Evolutionary conservation across 2,329 filamentous ascomycete genomes (phyloP).

Genomic region (Diatrype stigma): DNA sequence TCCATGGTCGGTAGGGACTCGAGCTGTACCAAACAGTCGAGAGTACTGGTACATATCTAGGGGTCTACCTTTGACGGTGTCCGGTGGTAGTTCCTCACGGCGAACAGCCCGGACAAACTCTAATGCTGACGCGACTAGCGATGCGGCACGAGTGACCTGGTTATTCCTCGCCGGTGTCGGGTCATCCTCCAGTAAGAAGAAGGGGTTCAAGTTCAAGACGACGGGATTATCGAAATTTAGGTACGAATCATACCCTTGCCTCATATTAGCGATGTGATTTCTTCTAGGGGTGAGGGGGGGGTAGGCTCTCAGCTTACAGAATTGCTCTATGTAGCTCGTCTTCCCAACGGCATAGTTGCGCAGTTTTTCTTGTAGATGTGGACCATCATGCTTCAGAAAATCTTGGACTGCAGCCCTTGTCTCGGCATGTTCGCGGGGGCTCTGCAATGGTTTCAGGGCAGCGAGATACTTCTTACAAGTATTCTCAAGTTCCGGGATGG

Average conservation of each 20-base stretch:
- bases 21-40: conserved; percentile 86
- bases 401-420: conserved; percentile 76
- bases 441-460: conserved; percentile 77
- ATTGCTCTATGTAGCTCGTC: conserved; percentile 97
- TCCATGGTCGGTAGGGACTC: conserved; percentile 89
- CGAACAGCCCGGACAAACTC: conserved; percentile 91
- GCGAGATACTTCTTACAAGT: conserved; percentile 77
- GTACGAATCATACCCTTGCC: conserved; percentile 93
- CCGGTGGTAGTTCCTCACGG: conserved; percentile 86
- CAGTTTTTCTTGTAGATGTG: conserved; percentile 79
- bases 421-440: conserved; percentile 74
- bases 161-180: conserved; percentile 95
- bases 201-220: conserved; percentile 94
- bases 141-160: conserved; percentile 91
- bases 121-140: conserved; percentile 82
- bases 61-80: conserved; percentile 76
- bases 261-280: background rate
- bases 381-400: conserved; percentile 77
- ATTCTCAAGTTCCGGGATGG: conserved; percentile 80
- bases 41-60: conserved; percentile 99
- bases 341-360: conserved; percentile 87
- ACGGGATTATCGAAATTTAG: conserved; percentile 97
- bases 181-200: conserved; percentile 96
- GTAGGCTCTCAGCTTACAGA: conserved; percentile 73
- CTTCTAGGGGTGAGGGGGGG: background rate